Evolutionary conservation across 345 rosid species (phyloP), one percentile per base, ranked within the genome.

Genomic region (Brassica incana): DNA sequence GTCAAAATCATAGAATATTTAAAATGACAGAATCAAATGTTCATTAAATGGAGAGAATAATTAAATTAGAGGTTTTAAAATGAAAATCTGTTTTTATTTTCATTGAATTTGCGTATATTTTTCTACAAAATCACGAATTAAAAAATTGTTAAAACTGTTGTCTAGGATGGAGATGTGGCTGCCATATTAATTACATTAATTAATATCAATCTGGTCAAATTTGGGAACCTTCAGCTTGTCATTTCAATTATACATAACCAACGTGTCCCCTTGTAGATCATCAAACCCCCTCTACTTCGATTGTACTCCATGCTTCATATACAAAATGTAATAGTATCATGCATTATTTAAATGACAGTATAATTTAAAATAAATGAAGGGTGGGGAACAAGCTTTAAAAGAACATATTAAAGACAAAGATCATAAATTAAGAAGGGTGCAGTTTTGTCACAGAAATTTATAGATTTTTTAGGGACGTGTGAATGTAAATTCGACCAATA

Each of bases 391-490:
- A 69, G 79, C 77, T 69, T 79, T 79, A 12, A 80, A 80, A 80
- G 68, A 80, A 35, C 79, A 59, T 78, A 59, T 43, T 43, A 67
- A 73, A 74, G 78, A 80, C 74, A 73, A 11, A 61, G 5, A 74
- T 62, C 66, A 71, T 80, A 75, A 75, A 65, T 76, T 66, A 71
- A 65, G 25, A 80, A 69, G 45, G 73, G 64, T 79, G 72, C 83
- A 80, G 10, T 64, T 59, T 65, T 76, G 80, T 80, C 83, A 80
- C 76, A 45, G 2, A 43, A 56, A 80, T 80, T 80, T 75, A 80
- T 75, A 65, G 68, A 63, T 29, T 75, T 64, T 54, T 75, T 80
- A 65, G 83, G 80, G 65, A 76, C 33, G 33, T 23, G 83, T 75
- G 83, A 70, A 66, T 40, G 8, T 45, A 35, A 69, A 35, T 30